Base-by-base conservation (phyloP, 495 filamentous ascomycete species). In the Lepraria neglecta region DNA sequence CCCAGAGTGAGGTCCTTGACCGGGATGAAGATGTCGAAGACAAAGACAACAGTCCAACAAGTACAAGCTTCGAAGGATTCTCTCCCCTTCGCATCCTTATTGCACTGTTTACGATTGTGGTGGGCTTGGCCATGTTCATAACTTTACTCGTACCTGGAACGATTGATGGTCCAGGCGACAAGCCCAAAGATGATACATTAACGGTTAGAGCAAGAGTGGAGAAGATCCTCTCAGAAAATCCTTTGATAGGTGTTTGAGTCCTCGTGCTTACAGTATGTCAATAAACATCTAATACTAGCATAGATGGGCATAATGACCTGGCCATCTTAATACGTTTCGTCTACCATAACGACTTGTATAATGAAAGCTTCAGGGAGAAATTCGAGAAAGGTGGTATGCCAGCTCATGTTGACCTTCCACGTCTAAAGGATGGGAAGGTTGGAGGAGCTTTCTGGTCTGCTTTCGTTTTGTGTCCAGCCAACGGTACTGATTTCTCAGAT, bases 221-320 rank as follows among this genome's bases (percentile, higher is more conserved):
- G 14, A 78, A 75, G 52, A 90, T 96, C 54, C 73, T 95, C 24
- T 75, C 72, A 11, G 72, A 82, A n/a, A 90, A 86, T 4, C 91
- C 90, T 14, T 72, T 96, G 62, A 92, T 95, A 72, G 90, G 87
- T 90, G 61, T 50, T 33, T n/a, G 40, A 45, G 24, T 19, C 45
- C 56, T 63, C 14, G 19, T 3, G 42, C n/a, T 59, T 65, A 27
- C 51, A 15, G 54, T 28, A 62, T 28, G 21, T 48, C 40, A n/a
- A 24, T 21, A 10, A n/a, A 43, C 1, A 27, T 48, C 64, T 67
- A 62, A 73, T 35, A 28, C 38, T 57, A 27, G 21, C 24, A 24
- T 65, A 95, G 92, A 97, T 73, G 92, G 92, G 3, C 94, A 98
- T 70, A 87, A 96, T 78, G 94, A 98, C 68, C 76, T 97, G 24